Conservation (phyloP, 2,329 filamentous ascomycete genomes). For the Corynespora cassiicola region DNA sequence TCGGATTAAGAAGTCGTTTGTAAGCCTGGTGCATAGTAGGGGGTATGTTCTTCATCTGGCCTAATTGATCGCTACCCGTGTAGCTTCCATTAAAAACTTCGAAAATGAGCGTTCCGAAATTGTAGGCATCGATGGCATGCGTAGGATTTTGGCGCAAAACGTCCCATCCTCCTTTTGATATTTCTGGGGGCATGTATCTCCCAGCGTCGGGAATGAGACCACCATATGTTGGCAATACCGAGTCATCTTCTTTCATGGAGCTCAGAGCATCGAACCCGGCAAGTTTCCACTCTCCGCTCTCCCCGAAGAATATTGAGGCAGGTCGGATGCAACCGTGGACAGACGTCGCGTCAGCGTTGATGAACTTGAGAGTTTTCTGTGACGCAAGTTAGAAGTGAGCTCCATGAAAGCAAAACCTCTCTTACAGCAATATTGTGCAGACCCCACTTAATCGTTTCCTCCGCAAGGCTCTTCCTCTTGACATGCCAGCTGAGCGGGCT, state of each 20-base stretch:
- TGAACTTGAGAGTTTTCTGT: constrained; percentile 92
- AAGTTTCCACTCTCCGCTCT: constrained; percentile 97
- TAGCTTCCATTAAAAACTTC: constrained; percentile 93
- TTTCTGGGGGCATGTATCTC: constrained; percentile 85
- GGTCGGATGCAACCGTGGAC: constrained; percentile 88
- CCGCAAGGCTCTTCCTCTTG: constrained; percentile 82
- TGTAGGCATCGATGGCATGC: constrained; percentile 85
- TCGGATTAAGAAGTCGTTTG: constrained; percentile 84
- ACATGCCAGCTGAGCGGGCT: constrained; percentile 89
- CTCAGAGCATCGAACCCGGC: constrained; percentile 93
- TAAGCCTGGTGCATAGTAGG: constrained; percentile 90
- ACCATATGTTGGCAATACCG: constrained; percentile 89
- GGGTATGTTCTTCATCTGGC: constrained; percentile 85
- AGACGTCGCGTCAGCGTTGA: constrained; percentile 90
- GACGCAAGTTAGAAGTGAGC: constrained; percentile 1
- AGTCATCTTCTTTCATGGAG: constrained; percentile 94
- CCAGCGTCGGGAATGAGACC: constrained; percentile 84
- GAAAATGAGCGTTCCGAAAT: constrained; percentile 81
- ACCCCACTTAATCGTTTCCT: constrained; percentile 97
- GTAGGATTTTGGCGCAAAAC: constrained; percentile 82
- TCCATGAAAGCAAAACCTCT: not conserved
- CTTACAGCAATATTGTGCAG: constrained; percentile 81
- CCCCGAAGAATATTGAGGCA: constrained; percentile 88
- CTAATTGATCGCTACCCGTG: constrained; percentile 76
- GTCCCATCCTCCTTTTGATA: constrained; percentile 89